Evolutionary conservation across 306 rosid genomes (phyloP).

Genomic region (Arachis hypogaea): DNA sequence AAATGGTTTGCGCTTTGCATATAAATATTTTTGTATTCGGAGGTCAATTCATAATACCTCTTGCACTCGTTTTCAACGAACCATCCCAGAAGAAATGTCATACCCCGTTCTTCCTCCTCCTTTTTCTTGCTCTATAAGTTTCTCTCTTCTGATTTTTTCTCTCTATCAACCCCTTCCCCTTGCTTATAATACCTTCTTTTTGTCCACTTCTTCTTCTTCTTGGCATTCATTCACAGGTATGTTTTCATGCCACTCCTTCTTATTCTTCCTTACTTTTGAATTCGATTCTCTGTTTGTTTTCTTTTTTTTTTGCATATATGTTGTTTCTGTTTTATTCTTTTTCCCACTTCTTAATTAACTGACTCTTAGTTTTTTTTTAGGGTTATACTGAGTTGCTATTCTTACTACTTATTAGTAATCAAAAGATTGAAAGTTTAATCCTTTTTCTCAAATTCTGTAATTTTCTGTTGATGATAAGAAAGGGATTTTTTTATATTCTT

Average conservation of each 20-base stretch:
- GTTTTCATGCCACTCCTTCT: neutral
- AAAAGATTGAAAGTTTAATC: neutral
- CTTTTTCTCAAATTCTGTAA: slow-evolving; percentile 5
- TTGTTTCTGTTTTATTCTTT: neutral
- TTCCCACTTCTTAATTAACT: neutral
- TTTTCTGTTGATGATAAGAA: slow-evolving; percentile 7
- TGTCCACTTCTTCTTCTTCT: neutral
- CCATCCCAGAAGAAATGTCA: slow-evolving; percentile 23
- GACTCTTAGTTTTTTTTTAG: neutral
- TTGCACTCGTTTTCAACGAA: slow-evolving; percentile 52
- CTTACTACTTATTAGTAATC: neutral
- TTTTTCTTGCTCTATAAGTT: slow-evolving; percentile 12
- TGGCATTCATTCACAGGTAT: slow-evolving; percentile 16
- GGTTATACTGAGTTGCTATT: neutral
- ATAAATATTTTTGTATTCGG: neutral
- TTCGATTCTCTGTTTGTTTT: slow-evolving; percentile 1
- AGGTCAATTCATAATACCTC: slow-evolving; percentile 12
- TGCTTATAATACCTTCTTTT: too few relatives aligned
- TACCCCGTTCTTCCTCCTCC: slow-evolving; percentile 9
- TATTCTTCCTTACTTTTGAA: neutral
- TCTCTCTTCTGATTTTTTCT: neutral
- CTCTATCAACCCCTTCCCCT: slow-evolving; percentile 8
- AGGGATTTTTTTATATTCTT: slow-evolving; percentile 20
- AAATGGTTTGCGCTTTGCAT: too few relatives aligned
- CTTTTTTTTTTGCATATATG: neutral